Evolutionary conservation across 176 grass and related monocot species (phyloP), one percentile per base, ranked within the genome.

Genomic region (Metroxylon sagu): DNA sequence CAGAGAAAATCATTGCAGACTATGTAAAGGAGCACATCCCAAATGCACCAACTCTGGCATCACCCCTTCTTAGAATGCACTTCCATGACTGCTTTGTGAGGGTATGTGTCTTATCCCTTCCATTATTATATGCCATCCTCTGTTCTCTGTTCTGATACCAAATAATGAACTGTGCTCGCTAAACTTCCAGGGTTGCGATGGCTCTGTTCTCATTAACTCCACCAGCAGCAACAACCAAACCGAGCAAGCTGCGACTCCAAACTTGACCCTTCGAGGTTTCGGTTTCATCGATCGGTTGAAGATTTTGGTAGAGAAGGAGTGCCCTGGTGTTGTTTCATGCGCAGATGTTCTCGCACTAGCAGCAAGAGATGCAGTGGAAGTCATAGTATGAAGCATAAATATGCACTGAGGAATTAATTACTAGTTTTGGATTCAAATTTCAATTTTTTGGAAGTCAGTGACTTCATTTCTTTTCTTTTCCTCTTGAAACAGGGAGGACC

Each of bases 41-140:
- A 0, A 69, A 43, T 73, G 87, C 76, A 66, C 93, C 93, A 4
- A 56, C 59, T 51, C n/a, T 98, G 59, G 87, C 93, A 62, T 73
- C 93, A 69, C 69, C 93, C 48, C 81, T 97, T 18, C 60, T 97
- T 69, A 77, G 93, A 68, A 88, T 85, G 67, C 83, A 96, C 77
- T 95, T 95, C 91, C 91, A 95, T 77, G 91, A 95, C 63, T 95
- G 91, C 66, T 95, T 95, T 62, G 91, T 95, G 65, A 82, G 86
- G 77, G 86, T 90, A 79, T 50, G 6, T 25, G 4, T 0, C 3
- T 2, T 43, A 12, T 43, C 12, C 35, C 35, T 43, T 43, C 35
- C 35, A 12, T 43, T 12, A 2, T 10, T 10, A 12, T 12, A 12
- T 43, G 10, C 35, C 35, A 43, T 43, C 35, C 7, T 15, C 16